Evolutionary conservation across 2,329 filamentous ascomycete species (phyloP).

Genomic region (Malbranchea cinnamomea): DNA sequence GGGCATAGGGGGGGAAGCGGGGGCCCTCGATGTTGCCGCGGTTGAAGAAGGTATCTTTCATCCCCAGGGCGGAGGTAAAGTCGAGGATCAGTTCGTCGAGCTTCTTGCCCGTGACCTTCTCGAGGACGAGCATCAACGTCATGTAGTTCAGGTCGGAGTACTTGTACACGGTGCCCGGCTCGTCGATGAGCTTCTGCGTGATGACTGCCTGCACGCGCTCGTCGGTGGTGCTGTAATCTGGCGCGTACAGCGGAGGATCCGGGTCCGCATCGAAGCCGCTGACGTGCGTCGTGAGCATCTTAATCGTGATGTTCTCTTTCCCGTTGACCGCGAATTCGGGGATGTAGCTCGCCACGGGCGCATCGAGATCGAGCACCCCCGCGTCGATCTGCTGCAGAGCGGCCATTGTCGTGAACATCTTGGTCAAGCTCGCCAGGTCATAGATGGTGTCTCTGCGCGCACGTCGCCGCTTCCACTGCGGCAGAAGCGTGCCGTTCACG

Average conservation of each 20-base stretch:
- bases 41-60: conserved; percentile 21
- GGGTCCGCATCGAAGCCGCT: conserved; percentile 20
- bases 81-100: conserved; percentile 16
- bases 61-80: conserved; percentile 15
- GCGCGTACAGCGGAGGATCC: conserved; percentile 13
- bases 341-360: conserved; percentile 18
- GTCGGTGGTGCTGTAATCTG: conserved; percentile 14
- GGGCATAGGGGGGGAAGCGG: conserved; percentile 12
- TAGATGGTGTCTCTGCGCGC: conserved; percentile 23
- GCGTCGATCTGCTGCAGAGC: conserved; percentile 19
- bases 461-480: conserved; percentile 13
- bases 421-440: conserved; percentile 26
- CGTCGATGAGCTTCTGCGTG: conserved; percentile 13
- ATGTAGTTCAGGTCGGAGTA: conserved; percentile 25
- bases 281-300: conserved; percentile 21
- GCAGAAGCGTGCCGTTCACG: conserved; percentile 18
- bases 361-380: conserved; percentile 13
- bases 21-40: conserved; percentile 18
- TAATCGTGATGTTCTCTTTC: conserved; percentile 20
- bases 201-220: conserved; percentile 16
- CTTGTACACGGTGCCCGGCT: conserved; percentile 16
- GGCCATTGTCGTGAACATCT: conserved; percentile 23
- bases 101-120: conserved; percentile 14
- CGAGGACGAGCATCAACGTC: conserved; percentile 18
- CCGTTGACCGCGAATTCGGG: conserved; percentile 19